Evolutionary conservation across 2,329 filamentous ascomycete genomes (phyloP).

Genomic region (Fusarium virguliforme): DNA sequence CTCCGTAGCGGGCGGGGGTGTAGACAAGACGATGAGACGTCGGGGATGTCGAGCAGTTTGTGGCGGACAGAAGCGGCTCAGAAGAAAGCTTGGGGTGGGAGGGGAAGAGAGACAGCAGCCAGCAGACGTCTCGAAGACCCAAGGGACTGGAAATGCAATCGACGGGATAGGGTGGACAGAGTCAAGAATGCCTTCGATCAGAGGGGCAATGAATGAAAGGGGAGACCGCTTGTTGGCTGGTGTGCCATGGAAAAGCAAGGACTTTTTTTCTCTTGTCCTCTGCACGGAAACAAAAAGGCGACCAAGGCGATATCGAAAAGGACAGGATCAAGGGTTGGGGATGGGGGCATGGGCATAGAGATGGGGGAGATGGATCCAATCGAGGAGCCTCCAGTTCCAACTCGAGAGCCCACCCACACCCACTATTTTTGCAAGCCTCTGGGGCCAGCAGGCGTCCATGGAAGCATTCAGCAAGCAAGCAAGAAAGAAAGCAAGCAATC

Average conservation of each 20-base stretch:
- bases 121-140: slow-evolving; percentile 26
- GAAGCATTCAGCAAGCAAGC: slow-evolving; percentile 4
- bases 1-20: slow-evolving; percentile 6
- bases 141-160: slow-evolving; percentile 22
- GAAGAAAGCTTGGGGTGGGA: slow-evolving; percentile 2
- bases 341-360: slow-evolving; percentile 47
- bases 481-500: slow-evolving; percentile 8
- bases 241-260: slow-evolving; percentile 4
- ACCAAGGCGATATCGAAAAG: slow-evolving; percentile 20
- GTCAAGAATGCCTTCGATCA: slow-evolving; percentile 6
- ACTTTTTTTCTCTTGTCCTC: slow-evolving; percentile 26
- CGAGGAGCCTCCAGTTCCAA: slow-evolving; percentile 27
- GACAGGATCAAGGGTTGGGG: slow-evolving; percentile 36
- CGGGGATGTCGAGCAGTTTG: slow-evolving; percentile 36
- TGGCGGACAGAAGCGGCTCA: slow-evolving; percentile 12
- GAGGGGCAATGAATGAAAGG: slow-evolving; percentile 4
- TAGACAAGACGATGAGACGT: slow-evolving; percentile 15
- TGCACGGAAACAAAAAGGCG: slow-evolving; percentile 36
- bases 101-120: slow-evolving; percentile 1
- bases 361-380: slow-evolving; percentile 38
- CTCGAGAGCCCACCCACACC: slow-evolving; percentile 38
- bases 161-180: slow-evolving; percentile 20
- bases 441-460: slow-evolving; percentile 3
- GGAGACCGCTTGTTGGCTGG: slow-evolving; percentile 23
- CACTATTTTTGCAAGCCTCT: slow-evolving; percentile 22